A percentile compares a stretch with the other conserved stretches of the same genome.
These are phyloP conservation scores for Prototheca cutis DNA, from an alignment of 163 green algal genomes.

Conservation along the genomic window DNA sequence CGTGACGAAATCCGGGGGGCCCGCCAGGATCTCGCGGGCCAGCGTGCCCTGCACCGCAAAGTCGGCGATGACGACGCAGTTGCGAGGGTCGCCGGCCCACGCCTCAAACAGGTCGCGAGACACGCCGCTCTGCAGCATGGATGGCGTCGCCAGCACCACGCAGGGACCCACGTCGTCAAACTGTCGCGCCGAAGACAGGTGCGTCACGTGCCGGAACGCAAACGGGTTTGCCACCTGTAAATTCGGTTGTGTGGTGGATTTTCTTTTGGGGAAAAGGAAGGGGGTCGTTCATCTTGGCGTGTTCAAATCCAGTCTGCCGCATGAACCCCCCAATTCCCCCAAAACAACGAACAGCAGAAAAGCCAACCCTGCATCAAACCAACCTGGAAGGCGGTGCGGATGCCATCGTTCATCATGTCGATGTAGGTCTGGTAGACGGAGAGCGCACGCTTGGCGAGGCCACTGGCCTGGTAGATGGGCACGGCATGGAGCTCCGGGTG, in stretches of 20 bases:
- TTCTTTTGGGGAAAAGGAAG: too few relatives aligned
- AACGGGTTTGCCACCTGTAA: slow-evolving; percentile 91
- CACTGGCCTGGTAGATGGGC: slow-evolving; percentile 88
- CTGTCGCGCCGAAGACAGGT: slow-evolving; percentile 50
- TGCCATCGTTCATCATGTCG: slow-evolving; percentile 95
- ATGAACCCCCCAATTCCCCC: too few relatives aligned
- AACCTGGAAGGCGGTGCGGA: slow-evolving; percentile 70
- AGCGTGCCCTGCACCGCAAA: slow-evolving; percentile 88
- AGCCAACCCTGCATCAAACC: too few relatives aligned
- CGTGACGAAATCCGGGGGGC: slow-evolving; percentile 63
- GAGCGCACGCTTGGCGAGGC: slow-evolving; percentile 65
- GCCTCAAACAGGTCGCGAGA: slow-evolving; percentile 88
- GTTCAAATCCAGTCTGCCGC: too few relatives aligned
- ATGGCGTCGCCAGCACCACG: slow-evolving; percentile 92
- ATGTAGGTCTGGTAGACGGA: slow-evolving; percentile 92
- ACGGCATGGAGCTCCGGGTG: slow-evolving; percentile 75
- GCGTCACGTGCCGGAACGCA: slow-evolving; percentile 83
- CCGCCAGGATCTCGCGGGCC: slow-evolving; percentile 83
- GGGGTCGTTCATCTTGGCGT: too few relatives aligned
- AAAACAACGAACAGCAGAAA: too few relatives aligned
- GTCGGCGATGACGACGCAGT: slow-evolving; percentile 82
- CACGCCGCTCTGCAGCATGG: slow-evolving; percentile 76
- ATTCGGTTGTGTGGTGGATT: too few relatives aligned
- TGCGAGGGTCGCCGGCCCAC: slow-evolving; percentile 79
- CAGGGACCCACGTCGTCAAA: slow-evolving; percentile 81